Base-by-base conservation (phyloP, 257 asterid species). In the Nicotiana knightiana region DNA sequence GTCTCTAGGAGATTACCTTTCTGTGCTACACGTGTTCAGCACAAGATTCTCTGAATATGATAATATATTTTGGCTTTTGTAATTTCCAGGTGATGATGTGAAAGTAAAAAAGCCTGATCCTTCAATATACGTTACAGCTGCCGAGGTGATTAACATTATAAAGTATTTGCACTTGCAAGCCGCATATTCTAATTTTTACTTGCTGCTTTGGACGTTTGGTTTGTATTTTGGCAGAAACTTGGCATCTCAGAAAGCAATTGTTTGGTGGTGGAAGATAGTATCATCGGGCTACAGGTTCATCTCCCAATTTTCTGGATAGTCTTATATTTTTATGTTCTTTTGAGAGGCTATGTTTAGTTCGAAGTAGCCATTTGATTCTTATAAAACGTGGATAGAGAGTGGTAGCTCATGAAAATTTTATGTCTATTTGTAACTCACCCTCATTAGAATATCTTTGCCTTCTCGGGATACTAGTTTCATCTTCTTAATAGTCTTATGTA, bases 21-120 rank as follows among this genome's bases (percentile, higher is more conserved):
- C 15, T n/a, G 33, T 61, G 32, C 32, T 3, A 61, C 2, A 70
- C 21, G 13, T 71, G 59, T 71, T 71, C 39, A 12, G 37, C 39
- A 71, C 80, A 51, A 4, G 46, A 51, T 62, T 28, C 26, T 15
- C 17, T 18, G 46, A 64, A 82, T 55, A 53, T 76, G 18, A 21
- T 33, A 66, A 83, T 32, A 30, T 66, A 32, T n/a, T 18, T 48
- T 21, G 81, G 21, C 21, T 11, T 61, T 81, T 32, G 21, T 78
- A 67, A 86, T 85, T 24, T 79, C 68, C 81, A 94, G 99, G 98
- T 33, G 99, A 96, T 86, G 99, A 96, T 80, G 99, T 94, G 75
- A 94, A 92, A 86, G 92, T 91, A 77, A 96, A 96, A 90, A 96
- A 96, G 82, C 99, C 99, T 0, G 94, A 96, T 84, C 98, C 99